Conservation (phyloP, 257 asterid genomes). For the Solanum ossicruentum region DNA sequence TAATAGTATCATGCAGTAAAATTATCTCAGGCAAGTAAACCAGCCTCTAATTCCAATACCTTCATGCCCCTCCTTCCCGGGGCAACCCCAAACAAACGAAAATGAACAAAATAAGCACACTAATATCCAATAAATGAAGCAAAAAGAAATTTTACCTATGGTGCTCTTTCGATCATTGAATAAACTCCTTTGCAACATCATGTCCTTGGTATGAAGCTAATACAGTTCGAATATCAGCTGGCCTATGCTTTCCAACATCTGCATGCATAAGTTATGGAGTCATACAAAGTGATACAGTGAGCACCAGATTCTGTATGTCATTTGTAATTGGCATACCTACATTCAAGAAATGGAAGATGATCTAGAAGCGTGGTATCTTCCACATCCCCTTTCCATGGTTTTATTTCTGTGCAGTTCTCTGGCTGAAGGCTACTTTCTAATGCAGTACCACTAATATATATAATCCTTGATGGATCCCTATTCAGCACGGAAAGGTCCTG, state of each 20-base stretch:
- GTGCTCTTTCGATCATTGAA: slow-evolving; percentile 67
- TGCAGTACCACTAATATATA: slow-evolving; percentile 70
- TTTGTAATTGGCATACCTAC: slow-evolving; percentile 22
- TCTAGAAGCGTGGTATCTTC: slow-evolving; percentile 83
- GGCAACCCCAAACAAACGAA: not conserved
- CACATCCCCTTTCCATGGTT: slow-evolving; percentile 67
- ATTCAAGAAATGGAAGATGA: slow-evolving; percentile 86
- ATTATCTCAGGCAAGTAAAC: not conserved
- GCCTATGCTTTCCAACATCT: slow-evolving; percentile 73
- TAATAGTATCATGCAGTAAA: not conserved
- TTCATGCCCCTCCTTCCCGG: not conserved
- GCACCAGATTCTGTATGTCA: not conserved
- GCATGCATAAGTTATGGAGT: slow-evolving; percentile 5
- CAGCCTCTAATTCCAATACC: not conserved
- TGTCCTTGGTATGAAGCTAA: slow-evolving; percentile 75
- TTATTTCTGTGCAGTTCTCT: slow-evolving; percentile 56
- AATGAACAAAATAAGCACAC: not conserved
- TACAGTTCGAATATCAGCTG: slow-evolving; percentile 72
- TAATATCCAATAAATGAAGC: not conserved
- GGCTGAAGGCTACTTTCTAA: slow-evolving; percentile 75
- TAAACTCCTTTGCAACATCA: slow-evolving; percentile 79
- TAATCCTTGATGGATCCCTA: slow-evolving; percentile 68
- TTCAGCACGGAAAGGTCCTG: slow-evolving; percentile 87
- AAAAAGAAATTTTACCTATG: slow-evolving; percentile 35
- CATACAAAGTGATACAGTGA: not conserved